Conservation (phyloP, 257 asterid species). For the Perilla frutescens region DNA sequence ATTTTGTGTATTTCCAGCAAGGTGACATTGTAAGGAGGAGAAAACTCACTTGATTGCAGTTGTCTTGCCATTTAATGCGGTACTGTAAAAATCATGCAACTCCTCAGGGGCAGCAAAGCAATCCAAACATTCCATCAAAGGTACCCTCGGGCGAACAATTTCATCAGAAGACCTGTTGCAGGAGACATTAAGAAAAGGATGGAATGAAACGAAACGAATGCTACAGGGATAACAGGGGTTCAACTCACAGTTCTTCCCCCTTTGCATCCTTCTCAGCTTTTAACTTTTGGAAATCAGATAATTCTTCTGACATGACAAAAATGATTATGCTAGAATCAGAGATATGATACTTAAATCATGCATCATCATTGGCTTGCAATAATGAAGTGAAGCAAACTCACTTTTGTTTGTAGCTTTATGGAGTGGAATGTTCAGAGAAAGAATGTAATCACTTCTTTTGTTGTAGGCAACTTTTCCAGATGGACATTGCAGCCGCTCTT, state of each 20-base stretch:
- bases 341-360: slow-evolving; percentile 25
- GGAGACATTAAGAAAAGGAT: slow-evolving; percentile 30
- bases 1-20: slow-evolving; percentile 8
- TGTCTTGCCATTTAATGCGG: slow-evolving; percentile 77
- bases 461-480: slow-evolving; percentile 95
- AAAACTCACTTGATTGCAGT: slow-evolving; percentile 81
- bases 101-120: slow-evolving; percentile 89
- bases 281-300: slow-evolving; percentile 69
- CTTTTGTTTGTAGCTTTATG: slow-evolving; percentile 89
- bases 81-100: slow-evolving; percentile 87
- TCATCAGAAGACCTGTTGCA: slow-evolving; percentile 72
- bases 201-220: slow-evolving; percentile 20
- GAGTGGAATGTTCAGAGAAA: slow-evolving; percentile 84
- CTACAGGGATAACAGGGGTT: slow-evolving; percentile 21
- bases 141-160: slow-evolving; percentile 93
- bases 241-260: slow-evolving; percentile 85
- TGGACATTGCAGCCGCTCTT: slow-evolving; percentile 85
- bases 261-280: slow-evolving; percentile 75
- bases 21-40: slow-evolving; percentile 25
- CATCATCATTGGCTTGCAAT: slow-evolving; percentile 18
- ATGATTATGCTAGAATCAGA: slow-evolving; percentile 28
- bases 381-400: slow-evolving; percentile 47
- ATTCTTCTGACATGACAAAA: slow-evolving; percentile 59
- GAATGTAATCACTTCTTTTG: slow-evolving; percentile 77
- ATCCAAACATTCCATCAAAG: slow-evolving; percentile 82